Evolutionary conservation across 208 protist species (phyloP).

Genomic region (Trypanosoma theileri): DNA sequence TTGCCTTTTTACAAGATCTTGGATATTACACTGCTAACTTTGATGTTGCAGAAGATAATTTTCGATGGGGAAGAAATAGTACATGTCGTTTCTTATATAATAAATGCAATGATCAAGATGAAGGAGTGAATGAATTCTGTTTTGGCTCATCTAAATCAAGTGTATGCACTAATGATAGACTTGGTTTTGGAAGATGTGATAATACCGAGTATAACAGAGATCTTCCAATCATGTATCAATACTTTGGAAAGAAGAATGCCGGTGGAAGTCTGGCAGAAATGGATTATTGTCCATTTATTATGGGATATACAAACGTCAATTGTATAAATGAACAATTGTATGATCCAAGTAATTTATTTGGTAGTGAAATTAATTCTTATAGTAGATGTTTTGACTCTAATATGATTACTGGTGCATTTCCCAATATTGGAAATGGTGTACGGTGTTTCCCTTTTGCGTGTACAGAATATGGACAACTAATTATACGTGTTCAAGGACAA

Average conservation of each 20-base stretch:
- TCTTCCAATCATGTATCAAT: constrained; percentile 36
- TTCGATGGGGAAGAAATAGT: constrained; percentile 36
- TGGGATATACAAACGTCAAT: constrained; percentile 31
- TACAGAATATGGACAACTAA: constrained; percentile 31
- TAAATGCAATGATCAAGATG: constrained; percentile 39
- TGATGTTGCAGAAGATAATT: constrained; percentile 40
- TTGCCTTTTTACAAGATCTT: constrained; percentile 56
- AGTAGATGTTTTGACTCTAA: constrained; percentile 52
- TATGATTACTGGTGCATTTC: constrained; percentile 36
- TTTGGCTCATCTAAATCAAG: constrained; percentile 20
- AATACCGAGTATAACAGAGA: constrained; percentile 23
- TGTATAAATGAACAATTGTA: constrained; percentile 23
- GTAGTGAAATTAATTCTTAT: constrained; percentile 32
- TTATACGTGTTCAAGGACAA: constrained; percentile 49
- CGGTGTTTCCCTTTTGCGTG: constrained; percentile 53
- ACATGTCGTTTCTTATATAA: constrained; percentile 52
- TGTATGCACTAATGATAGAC: constrained; percentile 39
- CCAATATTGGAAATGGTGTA: constrained; percentile 14
- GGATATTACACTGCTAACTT: constrained; percentile 61
- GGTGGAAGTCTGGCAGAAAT: constrained; percentile 40
- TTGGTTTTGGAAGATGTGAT: constrained; percentile 38
- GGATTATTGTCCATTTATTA: constrained; percentile 58
- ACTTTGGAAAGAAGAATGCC: constrained; percentile 31
- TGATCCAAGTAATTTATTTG: constrained; percentile 35
- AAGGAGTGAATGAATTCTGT: constrained; percentile 46